Base-by-base conservation (phyloP, 345 rosid species). In the Geranium brycei region DNA sequence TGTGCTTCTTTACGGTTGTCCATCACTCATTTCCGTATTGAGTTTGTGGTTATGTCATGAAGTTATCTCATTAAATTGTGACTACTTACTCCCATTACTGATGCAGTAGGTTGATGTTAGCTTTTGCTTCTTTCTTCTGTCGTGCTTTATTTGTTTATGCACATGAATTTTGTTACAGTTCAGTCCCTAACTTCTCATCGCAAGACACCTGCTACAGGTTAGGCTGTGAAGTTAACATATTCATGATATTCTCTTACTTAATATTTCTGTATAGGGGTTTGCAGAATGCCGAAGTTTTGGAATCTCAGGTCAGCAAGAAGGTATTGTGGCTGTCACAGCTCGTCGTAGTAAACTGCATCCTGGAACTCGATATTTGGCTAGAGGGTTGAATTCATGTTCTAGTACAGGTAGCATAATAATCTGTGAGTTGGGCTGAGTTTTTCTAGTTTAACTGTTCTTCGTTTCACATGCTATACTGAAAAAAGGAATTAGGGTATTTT, bases 341-440 rank as follows among this genome's bases (percentile, higher is more conserved):
- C 97, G 99, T 59, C 96, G 99, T 73, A 88, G 99, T 67, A 81
- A 90, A 77, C 79, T 93, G 77, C 99, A 93, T 74, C 99, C 99
- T 66, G 99, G 99, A 31, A 93, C 99, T 69, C 96, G 97, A 65
- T 93, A 87, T 82, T 79, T 93, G 81, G 99, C 99, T 60, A 85
- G 97, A 75, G 99, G 99, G n/a, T 70, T 93, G 68, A 93, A 93
- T 80, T 90, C 97, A 31, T 93, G 99, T 75, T 88, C 78, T 79
- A 91, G 97, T 72, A 88, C 99, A 62, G 97, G 99, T 90, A 77
- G 75, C 78, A 71, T 63, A 67, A 35, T 35, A 35, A 35, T 35
- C 41, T 35, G 41, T 35, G 41, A 35, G 41, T 4, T 35, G 41
- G 41, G 41, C 41, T 35, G 41, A 35, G 41, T 35, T 35, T 35